Percentiles rank a stretch among this genome's conserved stretches.
phyloP scores from a whole-genome alignment of 176 grass and related monocot species.

The Elymus sibiricus region DNA sequence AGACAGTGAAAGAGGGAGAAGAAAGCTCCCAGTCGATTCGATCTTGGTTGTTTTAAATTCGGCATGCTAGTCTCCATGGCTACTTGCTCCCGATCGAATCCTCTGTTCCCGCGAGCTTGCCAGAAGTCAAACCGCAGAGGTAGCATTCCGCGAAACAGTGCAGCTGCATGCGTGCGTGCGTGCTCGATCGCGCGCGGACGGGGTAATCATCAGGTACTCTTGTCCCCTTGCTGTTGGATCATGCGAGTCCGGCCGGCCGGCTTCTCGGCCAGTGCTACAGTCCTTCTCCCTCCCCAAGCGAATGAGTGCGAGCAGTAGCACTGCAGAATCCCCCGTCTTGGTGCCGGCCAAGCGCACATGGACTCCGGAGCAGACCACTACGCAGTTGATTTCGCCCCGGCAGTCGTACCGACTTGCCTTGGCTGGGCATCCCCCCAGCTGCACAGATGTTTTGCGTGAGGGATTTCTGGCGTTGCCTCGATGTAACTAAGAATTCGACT shows the following conservation, averaged over 20 bases:
- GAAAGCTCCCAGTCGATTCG: neutral
- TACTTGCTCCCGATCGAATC: neutral
- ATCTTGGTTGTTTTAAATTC: neutral
- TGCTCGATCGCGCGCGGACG: neutral
- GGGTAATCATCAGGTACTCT: constrained; percentile 1
- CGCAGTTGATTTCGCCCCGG: neutral
- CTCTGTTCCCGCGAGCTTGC: neutral
- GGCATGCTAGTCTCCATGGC: neutral
- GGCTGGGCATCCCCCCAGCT: neutral
- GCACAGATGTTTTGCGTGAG: too few species aligned
- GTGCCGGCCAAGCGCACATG: neutral
- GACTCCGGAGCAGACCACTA: neutral
- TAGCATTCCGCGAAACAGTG: constrained; percentile 10
- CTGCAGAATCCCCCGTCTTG: neutral
- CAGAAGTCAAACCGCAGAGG: neutral
- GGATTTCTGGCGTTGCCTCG: too few species aligned
- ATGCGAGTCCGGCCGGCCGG: neutral
- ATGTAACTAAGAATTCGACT: too few species aligned
- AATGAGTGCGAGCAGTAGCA: neutral
- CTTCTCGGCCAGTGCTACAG: neutral
- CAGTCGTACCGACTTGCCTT: neutral
- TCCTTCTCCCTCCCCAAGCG: neutral
- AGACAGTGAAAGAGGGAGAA: neutral
- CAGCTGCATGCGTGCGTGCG: neutral
- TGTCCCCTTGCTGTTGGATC: constrained; percentile 9